Evolutionary conservation across 2,329 filamentous ascomycete genomes (phyloP).

Genomic region (Gyromitra esculenta): DNA sequence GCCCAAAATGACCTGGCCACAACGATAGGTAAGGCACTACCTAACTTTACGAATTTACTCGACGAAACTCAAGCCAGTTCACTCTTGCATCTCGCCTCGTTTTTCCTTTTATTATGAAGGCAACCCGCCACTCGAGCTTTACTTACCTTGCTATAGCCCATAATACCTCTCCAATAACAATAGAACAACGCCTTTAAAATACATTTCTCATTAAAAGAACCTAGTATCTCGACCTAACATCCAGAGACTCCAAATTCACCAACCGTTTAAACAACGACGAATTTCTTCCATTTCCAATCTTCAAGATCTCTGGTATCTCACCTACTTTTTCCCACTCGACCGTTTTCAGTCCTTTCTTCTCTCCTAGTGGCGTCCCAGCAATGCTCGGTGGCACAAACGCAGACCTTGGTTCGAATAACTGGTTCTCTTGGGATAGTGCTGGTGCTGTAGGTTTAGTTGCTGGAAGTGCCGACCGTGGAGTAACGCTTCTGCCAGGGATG

Average conservation of each 20-base stretch:
- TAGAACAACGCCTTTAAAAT: background rate
- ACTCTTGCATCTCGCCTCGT: no score
- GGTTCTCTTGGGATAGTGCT: background rate
- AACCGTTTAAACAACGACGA: slow-evolving; percentile 10
- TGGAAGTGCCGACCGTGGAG: background rate
- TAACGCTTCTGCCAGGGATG: background rate
- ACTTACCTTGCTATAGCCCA: no score
- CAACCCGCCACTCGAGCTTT: no score
- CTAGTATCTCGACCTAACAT: slow-evolving; percentile 21
- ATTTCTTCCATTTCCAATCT: slow-evolving; percentile 10
- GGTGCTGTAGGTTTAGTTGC: background rate
- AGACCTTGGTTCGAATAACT: background rate
- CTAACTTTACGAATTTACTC: no score
- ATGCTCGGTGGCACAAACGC: background rate
- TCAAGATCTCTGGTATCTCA: slow-evolving; percentile 4
- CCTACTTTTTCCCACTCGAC: no score
- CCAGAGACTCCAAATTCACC: slow-evolving; percentile 11
- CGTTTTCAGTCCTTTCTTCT: background rate
- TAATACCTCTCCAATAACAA: background rate
- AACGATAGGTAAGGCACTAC: no score
- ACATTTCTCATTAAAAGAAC: background rate
- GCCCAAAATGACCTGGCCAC: no score
- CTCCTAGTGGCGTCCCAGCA: background rate
- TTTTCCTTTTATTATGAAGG: no score
- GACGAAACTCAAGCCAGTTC: no score